Base-by-base conservation (phyloP, 306 rosid genomes). In the Rosa chinensis region DNA sequence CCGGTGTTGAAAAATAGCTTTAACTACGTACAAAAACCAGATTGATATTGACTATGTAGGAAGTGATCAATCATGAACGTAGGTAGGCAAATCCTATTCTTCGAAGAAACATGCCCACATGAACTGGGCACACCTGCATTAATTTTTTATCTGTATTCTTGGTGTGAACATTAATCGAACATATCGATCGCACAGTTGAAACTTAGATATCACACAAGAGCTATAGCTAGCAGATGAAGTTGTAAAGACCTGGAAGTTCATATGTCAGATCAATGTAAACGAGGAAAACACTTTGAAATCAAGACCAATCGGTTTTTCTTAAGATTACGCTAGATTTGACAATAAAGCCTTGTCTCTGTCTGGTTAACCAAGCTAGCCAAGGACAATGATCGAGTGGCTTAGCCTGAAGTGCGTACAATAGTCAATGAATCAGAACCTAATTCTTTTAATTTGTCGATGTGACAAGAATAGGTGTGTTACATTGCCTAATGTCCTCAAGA, bases 51-150 rank as follows among this genome's bases (percentile, higher is more conserved):
- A 66, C 71, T 10, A 16, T 66, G 43, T 16, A 13, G 14, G 70
- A 64, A 64, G 44, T 16, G 70, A 35, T 64, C 10, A 21, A 32
- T 64, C 70, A 35, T 35, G 10, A 4, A 28, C 10, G 42, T 4
- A 21, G 0, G 35, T 5, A 62, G 1, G 42, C 68, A 62, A 11
- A 28, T 74, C 68, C 8, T 74, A 56, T 55, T 73, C 39, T n/a
- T 73, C 53, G 10, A 44, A 1, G 5, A 62, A 73, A 75, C 71
- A 75, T 61, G 47, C 5, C 79, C 72, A 75, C 79, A 62, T 76
- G 79, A 75, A 61, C 44, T 62, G 79, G 61, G 61, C 45, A 47
- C 79, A 48, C 72, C 49, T 63, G 47, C 71, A 47, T 32, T 45
- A 28, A 35, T 4, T 2, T 35, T 16, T 56, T 11, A 49, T 35